Percentiles rank a stretch among this genome's conserved stretches.
Conservation (phyloP, 2,329 filamentous ascomycete species). For the Hypoxylon sp. region DNA sequence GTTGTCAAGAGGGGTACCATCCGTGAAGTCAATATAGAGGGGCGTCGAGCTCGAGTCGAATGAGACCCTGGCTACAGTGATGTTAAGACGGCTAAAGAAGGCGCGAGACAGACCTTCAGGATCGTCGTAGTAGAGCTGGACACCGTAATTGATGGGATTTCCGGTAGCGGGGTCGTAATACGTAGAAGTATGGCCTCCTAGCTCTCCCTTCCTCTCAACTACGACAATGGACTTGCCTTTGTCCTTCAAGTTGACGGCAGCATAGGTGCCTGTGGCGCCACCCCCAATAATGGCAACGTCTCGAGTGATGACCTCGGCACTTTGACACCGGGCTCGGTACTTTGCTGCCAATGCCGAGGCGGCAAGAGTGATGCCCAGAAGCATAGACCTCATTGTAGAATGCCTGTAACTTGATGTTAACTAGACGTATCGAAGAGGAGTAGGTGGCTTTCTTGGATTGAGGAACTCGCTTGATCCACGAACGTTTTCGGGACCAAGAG, state of each 20-base stretch:
- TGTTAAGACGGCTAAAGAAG: conserved; percentile 64
- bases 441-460: conserved; percentile 9
- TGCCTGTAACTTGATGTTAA: conserved; percentile 5
- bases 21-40: conserved; percentile 40
- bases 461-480: conserved; percentile 17
- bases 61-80: conserved; percentile 52
- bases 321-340: conserved; percentile 9
- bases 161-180: conserved; percentile 45
- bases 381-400: conserved; percentile 24
- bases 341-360: conserved; percentile 19
- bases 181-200: conserved; percentile 47
- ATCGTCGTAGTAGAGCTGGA: conserved; percentile 44
- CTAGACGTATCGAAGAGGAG: conserved; percentile 1
- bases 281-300: conserved; percentile 47
- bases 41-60: conserved; percentile 13
- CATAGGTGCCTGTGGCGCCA: conserved; percentile 46
- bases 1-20: conserved; percentile 21
- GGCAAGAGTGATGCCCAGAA: conserved; percentile 15
- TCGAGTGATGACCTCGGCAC: conserved; percentile 37
- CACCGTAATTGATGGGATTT: conserved; percentile 44
- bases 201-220: conserved; percentile 38
- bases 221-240: conserved; percentile 40
- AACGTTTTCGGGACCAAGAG: conserved; percentile 1
- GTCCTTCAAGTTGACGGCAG: conserved; percentile 44
- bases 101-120: conserved; percentile 56